Evolutionary conservation across 164 flowering plant species (phyloP), one percentile per base, ranked within the genome.

Genomic region (Stephania japonica): DNA sequence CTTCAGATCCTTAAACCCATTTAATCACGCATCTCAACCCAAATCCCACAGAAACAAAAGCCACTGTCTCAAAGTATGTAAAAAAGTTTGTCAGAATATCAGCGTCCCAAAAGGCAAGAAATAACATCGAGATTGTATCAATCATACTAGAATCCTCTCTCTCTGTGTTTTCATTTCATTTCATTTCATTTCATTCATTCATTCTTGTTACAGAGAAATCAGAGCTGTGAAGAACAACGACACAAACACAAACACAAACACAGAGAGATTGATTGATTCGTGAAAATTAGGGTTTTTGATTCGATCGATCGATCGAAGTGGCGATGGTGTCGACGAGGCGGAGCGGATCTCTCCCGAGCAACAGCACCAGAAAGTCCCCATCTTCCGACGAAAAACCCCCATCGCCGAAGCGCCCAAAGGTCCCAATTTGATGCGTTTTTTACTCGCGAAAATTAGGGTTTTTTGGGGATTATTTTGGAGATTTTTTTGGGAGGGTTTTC

Each of bases 241-340:
- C 4, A 11, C 10, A n/a, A 26, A 32, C 1, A 7, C 18, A 32
- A 67, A 67, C 23, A 67, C 16, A 32, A 25, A 67, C 16, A 32
- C 19, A 42, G 68, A 53, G 23, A 56, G 65, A 67, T 32, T 32
- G 38, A 32, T 32, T 32, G 38, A 32, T 32, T n/a, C n/a, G n/a
- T n/a, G n/a, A n/a, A n/a, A n/a, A n/a, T n/a, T n/a, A n/a, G n/a
- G n/a, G n/a, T n/a, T n/a, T n/a, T n/a, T n/a, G n/a, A n/a, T n/a
- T n/a, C 38, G 38, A 32, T 32, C 38, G 38, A 32, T 32, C 38
- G 38, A 32, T 32, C 73, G 4, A 11, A 69, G 67, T 47, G 27
- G 84, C 70, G 82, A 91, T 91, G 98, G 98, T 90, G 69, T 88
- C 97, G 42, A 90, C 97, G 71, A 84, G 97, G 77, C 86, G 97